Conservation (phyloP, 192 early-diverging fungal species). For the Geranomyces michiganensis region DNA sequence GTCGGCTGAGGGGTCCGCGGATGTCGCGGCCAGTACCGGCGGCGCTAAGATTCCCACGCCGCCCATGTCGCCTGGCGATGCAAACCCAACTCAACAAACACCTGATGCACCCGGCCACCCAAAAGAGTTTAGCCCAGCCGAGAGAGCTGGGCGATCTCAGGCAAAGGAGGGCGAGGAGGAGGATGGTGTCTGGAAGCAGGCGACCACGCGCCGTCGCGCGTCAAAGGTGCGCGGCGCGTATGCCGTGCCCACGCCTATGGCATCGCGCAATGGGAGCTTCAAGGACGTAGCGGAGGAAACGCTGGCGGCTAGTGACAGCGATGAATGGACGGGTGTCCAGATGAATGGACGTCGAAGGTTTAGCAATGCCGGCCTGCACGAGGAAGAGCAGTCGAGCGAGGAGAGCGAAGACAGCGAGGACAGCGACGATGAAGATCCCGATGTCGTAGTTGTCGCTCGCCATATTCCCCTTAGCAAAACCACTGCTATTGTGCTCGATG, state of each 20-base stretch:
- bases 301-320: conserved; percentile 69
- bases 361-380: conserved; percentile 22
- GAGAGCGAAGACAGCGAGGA: conserved; percentile 53
- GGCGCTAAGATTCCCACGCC: conserved; percentile 1
- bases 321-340: conserved; percentile 54
- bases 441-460: conserved; percentile 30
- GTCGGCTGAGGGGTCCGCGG: not conserved
- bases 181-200: conserved; percentile 33
- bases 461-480: conserved; percentile 24
- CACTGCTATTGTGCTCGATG: conserved; percentile 14
- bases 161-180: conserved; percentile 20
- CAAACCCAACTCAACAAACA: not conserved
- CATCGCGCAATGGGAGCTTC: conserved; percentile 14
- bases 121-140: conserved; percentile 32
- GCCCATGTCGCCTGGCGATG: conserved; percentile 17
- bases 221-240: conserved; percentile 4
- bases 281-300: conserved; percentile 14
- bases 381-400: conserved; percentile 43
- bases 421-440: conserved; percentile 39
- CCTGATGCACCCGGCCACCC: conserved; percentile 25
- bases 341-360: conserved; percentile 38
- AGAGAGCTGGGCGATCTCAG: conserved; percentile 28
- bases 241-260: conserved; percentile 1
- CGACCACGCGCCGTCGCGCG: conserved; percentile 28
- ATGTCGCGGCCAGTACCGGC: not conserved